A percentile compares a stretch with the other conserved stretches of the same genome.
phyloP scores from a whole-genome alignment of 2,329 filamentous ascomycete genomes.

The Polychaeton citri region DNA sequence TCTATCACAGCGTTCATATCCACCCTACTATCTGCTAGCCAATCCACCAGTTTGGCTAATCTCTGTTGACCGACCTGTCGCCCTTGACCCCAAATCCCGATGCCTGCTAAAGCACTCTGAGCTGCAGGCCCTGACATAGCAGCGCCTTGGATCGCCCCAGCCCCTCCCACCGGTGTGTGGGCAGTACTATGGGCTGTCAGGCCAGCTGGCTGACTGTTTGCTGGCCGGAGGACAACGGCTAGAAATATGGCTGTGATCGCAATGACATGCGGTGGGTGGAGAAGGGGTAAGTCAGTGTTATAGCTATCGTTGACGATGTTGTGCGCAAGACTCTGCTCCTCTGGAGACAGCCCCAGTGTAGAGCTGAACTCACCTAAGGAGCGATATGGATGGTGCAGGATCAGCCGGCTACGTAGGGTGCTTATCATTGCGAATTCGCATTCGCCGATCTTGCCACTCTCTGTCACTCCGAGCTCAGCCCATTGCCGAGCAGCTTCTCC shows the following conservation, averaged over 20 bases:
- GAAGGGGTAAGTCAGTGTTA: conserved; percentile 77
- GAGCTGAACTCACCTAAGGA: conserved; percentile 58
- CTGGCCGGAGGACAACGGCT: conserved; percentile 66
- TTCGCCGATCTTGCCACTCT: conserved; percentile 76
- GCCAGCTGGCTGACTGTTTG: conserved; percentile 29
- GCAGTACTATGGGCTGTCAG: conserved; percentile 28
- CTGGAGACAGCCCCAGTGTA: conserved; percentile 58
- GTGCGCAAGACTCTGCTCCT: conserved; percentile 66
- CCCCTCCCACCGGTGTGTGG: conserved; percentile 2
- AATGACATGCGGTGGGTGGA: conserved; percentile 75
- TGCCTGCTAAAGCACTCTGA: conserved; percentile 22
- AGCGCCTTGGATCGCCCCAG: conserved; percentile 9
- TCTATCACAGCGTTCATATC: conserved; percentile 78
- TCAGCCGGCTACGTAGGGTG: conserved; percentile 79
- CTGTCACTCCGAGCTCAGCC: conserved; percentile 60
- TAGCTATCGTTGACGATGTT: conserved; percentile 85
- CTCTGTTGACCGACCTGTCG: conserved; percentile 22
- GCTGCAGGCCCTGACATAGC: conserved; percentile 15
- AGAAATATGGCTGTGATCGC: conserved; percentile 78
- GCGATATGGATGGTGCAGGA: conserved; percentile 82
- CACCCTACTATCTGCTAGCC: conserved; percentile 75
- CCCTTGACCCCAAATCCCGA: conserved; percentile 13
- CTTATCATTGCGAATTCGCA: conserved; percentile 89
- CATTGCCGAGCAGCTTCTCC: conserved; percentile 75
- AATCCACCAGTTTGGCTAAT: conserved; percentile 48